Percentiles rank a stretch among this genome's conserved stretches.
These are phyloP conservation scores for Chaetomiaceae sp. DNA, from an alignment of 2,329 filamentous ascomycete genomes.

Conservation along the genomic window DNA sequence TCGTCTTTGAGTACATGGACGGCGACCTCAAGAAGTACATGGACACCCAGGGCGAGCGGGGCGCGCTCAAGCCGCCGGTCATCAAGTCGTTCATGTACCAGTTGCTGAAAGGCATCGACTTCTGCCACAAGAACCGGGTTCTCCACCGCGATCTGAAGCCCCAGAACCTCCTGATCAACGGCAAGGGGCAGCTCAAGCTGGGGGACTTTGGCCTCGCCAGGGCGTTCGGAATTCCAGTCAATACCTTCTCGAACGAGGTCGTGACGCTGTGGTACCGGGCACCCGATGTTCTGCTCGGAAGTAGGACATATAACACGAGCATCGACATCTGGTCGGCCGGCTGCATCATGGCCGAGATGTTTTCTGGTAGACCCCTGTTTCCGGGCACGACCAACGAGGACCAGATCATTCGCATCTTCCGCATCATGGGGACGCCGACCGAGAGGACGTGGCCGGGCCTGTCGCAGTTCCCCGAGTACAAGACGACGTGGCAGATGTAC, in stretches of 20 bases:
- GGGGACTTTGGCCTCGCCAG: slow-evolving; percentile 92
- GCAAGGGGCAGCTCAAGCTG: slow-evolving; percentile 82
- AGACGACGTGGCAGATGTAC: slow-evolving; percentile 89
- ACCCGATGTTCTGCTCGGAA: slow-evolving; percentile 89
- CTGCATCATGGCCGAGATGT: slow-evolving; percentile 99
- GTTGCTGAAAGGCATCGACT: slow-evolving; percentile 89
- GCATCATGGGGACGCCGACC: slow-evolving; percentile 95
- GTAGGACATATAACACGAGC: slow-evolving; percentile 96
- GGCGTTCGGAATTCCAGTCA: slow-evolving; percentile 94
- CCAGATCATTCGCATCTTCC: slow-evolving; percentile 94
- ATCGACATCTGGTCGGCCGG: slow-evolving; percentile 99
- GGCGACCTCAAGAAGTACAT: slow-evolving; percentile 98
- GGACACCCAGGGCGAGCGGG: slow-evolving; percentile 86
- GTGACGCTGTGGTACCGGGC: slow-evolving; percentile 97
- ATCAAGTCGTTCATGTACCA: slow-evolving; percentile 99
- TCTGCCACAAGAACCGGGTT: slow-evolving; percentile 96
- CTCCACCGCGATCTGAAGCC: slow-evolving; percentile 94
- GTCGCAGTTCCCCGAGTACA: slow-evolving; percentile 94
- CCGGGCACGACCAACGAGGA: slow-evolving; percentile 98
- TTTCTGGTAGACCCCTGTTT: slow-evolving; percentile 90
- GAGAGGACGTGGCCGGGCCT: slow-evolving; percentile 96
- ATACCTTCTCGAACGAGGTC: slow-evolving; percentile 97
- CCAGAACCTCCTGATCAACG: slow-evolving; percentile 94
- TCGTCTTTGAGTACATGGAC: slow-evolving; percentile 99
- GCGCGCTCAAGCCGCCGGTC: slow-evolving; percentile 78